Conservation (phyloP, 2,329 filamentous ascomycete genomes). For the Chaetomiaceae sp. region DNA sequence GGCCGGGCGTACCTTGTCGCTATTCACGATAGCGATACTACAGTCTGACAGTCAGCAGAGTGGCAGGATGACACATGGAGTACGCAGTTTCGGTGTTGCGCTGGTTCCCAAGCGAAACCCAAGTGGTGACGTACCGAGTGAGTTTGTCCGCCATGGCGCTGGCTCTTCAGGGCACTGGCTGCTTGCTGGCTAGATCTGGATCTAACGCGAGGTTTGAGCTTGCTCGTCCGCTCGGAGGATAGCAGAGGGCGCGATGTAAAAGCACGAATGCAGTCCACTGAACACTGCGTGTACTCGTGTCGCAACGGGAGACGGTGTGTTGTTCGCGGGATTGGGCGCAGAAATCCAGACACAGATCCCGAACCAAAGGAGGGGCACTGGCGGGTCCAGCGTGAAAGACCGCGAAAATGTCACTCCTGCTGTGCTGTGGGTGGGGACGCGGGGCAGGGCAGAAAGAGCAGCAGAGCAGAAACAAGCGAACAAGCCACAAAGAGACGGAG, state of each 20-base stretch:
- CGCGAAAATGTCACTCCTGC: slow-evolving; percentile 13
- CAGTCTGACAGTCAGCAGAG: slow-evolving; percentile 27
- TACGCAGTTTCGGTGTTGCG: too few relatives aligned
- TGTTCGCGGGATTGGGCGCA: slow-evolving; percentile 4
- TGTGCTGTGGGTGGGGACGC: too few relatives aligned
- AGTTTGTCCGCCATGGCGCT: slow-evolving; percentile 82
- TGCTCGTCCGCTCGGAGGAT: too few relatives aligned
- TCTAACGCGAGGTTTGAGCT: background rate
- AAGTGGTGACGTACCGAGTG: slow-evolving; percentile 63
- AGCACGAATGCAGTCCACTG: too few relatives aligned
- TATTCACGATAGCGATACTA: slow-evolving; percentile 98
- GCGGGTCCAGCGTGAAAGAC: slow-evolving; percentile 18
- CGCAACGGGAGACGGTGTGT: too few relatives aligned
- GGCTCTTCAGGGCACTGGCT: slow-evolving; percentile 8
- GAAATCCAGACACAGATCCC: slow-evolving; percentile 9
- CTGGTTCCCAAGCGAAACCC: too few relatives aligned
- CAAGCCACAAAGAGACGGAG: slow-evolving; percentile 5
- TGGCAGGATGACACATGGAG: too few relatives aligned
- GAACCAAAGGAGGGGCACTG: slow-evolving; percentile 21
- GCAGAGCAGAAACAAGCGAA: slow-evolving; percentile 21
- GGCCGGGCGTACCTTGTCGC: slow-evolving; percentile 72
- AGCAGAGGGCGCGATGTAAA: too few relatives aligned
- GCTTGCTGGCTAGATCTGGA: background rate
- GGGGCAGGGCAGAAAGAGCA: too few relatives aligned
- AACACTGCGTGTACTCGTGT: too few relatives aligned